Conservation (phyloP, 192 early-diverging fungal species). For the Entomortierella parvispora region DNA sequence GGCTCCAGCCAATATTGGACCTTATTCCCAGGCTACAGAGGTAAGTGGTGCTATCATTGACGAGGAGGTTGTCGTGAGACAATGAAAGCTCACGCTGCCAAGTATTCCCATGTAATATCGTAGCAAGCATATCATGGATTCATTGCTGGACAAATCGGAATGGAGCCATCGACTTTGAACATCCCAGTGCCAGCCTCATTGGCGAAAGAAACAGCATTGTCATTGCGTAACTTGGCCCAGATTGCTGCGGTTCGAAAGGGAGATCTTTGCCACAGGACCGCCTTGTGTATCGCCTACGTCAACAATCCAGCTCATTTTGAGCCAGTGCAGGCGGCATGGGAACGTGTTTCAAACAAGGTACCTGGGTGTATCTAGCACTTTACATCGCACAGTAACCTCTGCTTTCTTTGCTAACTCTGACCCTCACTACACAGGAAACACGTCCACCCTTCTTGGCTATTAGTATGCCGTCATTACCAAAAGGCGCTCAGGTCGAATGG, state of each 20-base stretch:
- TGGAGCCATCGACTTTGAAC: constrained; percentile 71
- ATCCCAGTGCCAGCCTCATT: constrained; percentile 60
- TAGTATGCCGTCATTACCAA: constrained; percentile 69
- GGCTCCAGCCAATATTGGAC: constrained; percentile 91
- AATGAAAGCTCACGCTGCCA: no score
- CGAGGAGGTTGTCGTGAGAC: no score
- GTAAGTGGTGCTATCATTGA: constrained; percentile 37
- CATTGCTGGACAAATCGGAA: constrained; percentile 84
- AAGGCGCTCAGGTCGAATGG: constrained; percentile 73
- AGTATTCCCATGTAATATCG: no score
- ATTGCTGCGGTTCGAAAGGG: constrained; percentile 55
- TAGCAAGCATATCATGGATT: constrained; percentile 68
- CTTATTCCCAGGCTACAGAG: constrained; percentile 79
- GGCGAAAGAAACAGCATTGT: constrained; percentile 59
- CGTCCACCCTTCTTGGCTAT: constrained; percentile 62
- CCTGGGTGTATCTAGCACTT: neutral
- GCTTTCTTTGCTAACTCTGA: no score
- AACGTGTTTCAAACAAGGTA: constrained; percentile 30
- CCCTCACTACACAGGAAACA: constrained; percentile 1
- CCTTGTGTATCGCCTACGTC: constrained; percentile 71
- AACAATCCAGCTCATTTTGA: constrained; percentile 34
- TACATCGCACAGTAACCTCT: no score
- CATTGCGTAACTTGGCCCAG: constrained; percentile 63
- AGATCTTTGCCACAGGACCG: constrained; percentile 48
- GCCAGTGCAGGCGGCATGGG: constrained; percentile 35